Evolutionary conservation across 1,284 basidiomycete genomes (phyloP), one percentile per base, ranked within the genome.

Genomic region (Ceratobasidium papillatum): DNA sequence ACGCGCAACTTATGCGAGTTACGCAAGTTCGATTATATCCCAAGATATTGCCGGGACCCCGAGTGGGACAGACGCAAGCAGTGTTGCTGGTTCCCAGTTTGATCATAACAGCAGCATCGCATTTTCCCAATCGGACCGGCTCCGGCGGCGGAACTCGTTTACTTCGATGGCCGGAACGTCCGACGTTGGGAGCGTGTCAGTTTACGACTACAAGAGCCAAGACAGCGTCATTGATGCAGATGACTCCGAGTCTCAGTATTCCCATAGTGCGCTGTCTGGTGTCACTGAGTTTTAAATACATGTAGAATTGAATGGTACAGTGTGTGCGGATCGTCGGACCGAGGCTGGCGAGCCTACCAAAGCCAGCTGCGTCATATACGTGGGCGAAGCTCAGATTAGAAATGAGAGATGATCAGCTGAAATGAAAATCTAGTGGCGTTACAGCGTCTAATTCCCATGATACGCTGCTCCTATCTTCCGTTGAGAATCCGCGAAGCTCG

Each of bases 1-100:
- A 80, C 90, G 93, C 66, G 90, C 90, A 80, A 87, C 86, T 1
- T 95, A 94, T 78, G 89, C 90, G 75, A 92, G 92, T 78, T 97
- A 98, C 80, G 95, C 94, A 1, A 93, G 91, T 49, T 96, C 94
- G 17, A 94, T 96, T 81, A 91, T 95, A 77, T 96, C 95, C 45
- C 95, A 96, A 81, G 94, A 96, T 82, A 88, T 86, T 45, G 58
- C 69, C 7, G 92, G 91, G 0, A 87, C 87, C 3, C 87, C 85
- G 74, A 85, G 81, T 72, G 83, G 85, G 63, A 86, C 87, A 17
- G 91, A 91, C 78, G 85, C 84, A 69, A 85, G 86, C 75, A 90
- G 88, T 78, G 88, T 91, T 75, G 82, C 89, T 75, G 88, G 88
- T 45, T 85, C 86, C 75, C 80, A 80, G 30, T 79, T 84, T 58